phyloP scores from a whole-genome alignment of 2,329 filamentous ascomycete species.

The Neurospora crassa region DNA sequence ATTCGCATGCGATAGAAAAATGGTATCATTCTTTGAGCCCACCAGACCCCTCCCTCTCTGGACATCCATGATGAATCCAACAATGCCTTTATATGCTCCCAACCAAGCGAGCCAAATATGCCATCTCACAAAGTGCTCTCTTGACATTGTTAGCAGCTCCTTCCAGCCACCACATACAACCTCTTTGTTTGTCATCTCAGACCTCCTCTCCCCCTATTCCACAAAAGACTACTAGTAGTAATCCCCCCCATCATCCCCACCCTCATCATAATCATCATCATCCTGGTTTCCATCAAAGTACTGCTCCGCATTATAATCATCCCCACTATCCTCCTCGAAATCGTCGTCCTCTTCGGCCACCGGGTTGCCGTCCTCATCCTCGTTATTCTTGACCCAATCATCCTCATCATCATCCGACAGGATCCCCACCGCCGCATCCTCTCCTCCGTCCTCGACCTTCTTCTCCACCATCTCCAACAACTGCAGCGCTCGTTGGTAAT shows the following conservation, averaged over 20 bases:
- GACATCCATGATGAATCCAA: background rate
- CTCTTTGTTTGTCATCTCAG: background rate
- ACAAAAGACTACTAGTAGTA: slow-evolving; percentile 16
- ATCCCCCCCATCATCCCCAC: slow-evolving; percentile 36
- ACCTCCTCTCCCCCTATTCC: background rate
- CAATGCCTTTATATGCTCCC: background rate
- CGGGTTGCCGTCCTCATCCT: slow-evolving; percentile 35
- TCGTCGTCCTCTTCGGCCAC: slow-evolving; percentile 37
- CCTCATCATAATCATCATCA: slow-evolving; percentile 44
- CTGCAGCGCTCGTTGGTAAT: slow-evolving; percentile 30
- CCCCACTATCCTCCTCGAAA: slow-evolving; percentile 49
- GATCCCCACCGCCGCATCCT: slow-evolving; percentile 26
- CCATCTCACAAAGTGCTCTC: background rate
- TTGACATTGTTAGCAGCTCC: background rate
- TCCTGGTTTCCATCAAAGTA: slow-evolving; percentile 50
- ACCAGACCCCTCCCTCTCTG: background rate
- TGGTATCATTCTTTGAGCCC: background rate
- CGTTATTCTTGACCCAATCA: slow-evolving; percentile 31
- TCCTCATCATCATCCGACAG: slow-evolving; percentile 42
- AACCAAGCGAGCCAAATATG: background rate
- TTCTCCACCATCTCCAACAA: slow-evolving; percentile 34
- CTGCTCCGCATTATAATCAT: slow-evolving; percentile 51
- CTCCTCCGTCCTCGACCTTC: slow-evolving; percentile 23
- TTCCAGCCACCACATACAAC: background rate
- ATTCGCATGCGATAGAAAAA: background rate